These are phyloP conservation scores for Blastobotrys petasosporus DNA, from an alignment of 1,139 yeast genomes.

Conservation along the genomic window DNA sequence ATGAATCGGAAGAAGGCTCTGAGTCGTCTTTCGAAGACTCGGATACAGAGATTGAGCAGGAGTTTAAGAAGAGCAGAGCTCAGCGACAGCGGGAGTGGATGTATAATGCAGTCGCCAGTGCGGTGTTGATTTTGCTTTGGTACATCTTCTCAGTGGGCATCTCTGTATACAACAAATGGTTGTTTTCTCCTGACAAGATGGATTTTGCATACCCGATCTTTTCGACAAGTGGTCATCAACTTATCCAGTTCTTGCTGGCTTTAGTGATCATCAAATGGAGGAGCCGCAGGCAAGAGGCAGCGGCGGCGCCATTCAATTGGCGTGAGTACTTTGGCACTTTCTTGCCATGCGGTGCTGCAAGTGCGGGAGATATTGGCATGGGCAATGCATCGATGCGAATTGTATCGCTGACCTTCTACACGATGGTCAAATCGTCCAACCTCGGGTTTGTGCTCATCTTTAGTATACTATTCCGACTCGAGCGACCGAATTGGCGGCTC, in stretches of 20 bases:
- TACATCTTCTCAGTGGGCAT: slow-evolving; percentile 56
- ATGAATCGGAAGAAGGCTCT: background rate
- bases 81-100: slow-evolving; percentile 5
- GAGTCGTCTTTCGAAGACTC: background rate
- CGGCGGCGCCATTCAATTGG: slow-evolving; percentile 9
- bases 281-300: slow-evolving; percentile 7
- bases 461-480: slow-evolving; percentile 74
- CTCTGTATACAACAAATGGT: slow-evolving; percentile 94
- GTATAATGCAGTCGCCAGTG: slow-evolving; percentile 4
- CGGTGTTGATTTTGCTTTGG: slow-evolving; percentile 30
- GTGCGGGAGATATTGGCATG: slow-evolving; percentile 90
- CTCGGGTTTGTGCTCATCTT: slow-evolving; percentile 82
- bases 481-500: slow-evolving; percentile 60
- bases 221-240: slow-evolving; percentile 80
- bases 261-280: slow-evolving; percentile 9
- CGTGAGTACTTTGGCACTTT: slow-evolving; percentile 41
- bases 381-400: slow-evolving; percentile 78
- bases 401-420: slow-evolving; percentile 77
- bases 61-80: background rate
- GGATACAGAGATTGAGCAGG: background rate
- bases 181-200: slow-evolving; percentile 71
- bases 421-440: slow-evolving; percentile 87
- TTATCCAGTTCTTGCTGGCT: slow-evolving; percentile 43
- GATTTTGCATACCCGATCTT: slow-evolving; percentile 78
- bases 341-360: slow-evolving; percentile 79